These are phyloP conservation scores for Sphagnum fallax DNA, from an alignment of 228 moss, liverwort and hornwort genomes.

Conservation along the genomic window DNA sequence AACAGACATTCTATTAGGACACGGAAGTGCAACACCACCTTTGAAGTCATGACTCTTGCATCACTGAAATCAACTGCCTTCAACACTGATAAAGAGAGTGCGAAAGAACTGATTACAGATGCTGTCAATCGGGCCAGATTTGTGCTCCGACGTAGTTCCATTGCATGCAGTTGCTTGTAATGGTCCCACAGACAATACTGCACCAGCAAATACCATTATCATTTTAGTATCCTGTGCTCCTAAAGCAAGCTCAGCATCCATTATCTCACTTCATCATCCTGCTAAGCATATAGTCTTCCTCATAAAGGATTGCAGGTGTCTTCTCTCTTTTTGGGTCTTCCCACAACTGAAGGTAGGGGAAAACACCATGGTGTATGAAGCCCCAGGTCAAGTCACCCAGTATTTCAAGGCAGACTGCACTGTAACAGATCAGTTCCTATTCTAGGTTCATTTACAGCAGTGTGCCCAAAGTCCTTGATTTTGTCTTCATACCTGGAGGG, in stretches of 20 bases:
- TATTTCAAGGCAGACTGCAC: too few species aligned
- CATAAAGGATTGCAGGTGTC: neutral
- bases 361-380: too few species aligned
- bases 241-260: neutral
- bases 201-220: neutral
- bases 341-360: too few species aligned
- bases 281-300: neutral
- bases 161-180: conserved; percentile 76
- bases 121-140: conserved; percentile 83
- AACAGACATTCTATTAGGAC: conserved; percentile 66
- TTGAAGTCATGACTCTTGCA: conserved; percentile 55
- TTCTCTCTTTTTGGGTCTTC: too few species aligned
- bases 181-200: conserved; percentile 99
- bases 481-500: conserved; percentile 60
- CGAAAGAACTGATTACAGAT: conserved; percentile 44
- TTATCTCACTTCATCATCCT: neutral
- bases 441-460: too few species aligned
- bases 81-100: conserved; percentile 71
- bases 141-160: conserved; percentile 71
- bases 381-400: too few species aligned
- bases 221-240: neutral
- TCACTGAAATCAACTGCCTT: conserved; percentile 86
- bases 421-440: too few species aligned
- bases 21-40: conserved; percentile 74
- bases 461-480: too few species aligned